Percentiles rank a stretch among this genome's conserved stretches.
Conservation (phyloP, 805 yeast species). For the Wickerhamomyces subpelliculosus region DNA sequence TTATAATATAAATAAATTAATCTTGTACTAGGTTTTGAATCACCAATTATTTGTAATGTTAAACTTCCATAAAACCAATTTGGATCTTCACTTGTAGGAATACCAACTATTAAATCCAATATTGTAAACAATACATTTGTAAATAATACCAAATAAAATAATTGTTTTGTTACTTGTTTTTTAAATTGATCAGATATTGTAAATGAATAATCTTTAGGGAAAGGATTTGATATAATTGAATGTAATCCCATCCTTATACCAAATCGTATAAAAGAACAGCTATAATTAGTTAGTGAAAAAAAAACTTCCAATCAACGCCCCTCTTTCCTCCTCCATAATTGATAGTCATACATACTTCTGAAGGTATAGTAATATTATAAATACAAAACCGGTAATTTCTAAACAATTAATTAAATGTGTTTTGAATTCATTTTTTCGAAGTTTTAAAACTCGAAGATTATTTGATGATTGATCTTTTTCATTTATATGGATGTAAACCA, state of each 20-base stretch:
- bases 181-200: slow-evolving; percentile 14
- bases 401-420: slow-evolving; percentile 8
- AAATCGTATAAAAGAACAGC: slow-evolving; percentile 21
- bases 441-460: slow-evolving; percentile 12
- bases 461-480: slow-evolving; percentile 7
- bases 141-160: slow-evolving; percentile 20
- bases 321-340: neutral
- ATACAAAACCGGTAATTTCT: slow-evolving; percentile 14
- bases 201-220: slow-evolving; percentile 26
- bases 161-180: slow-evolving; percentile 23
- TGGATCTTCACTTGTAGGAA: slow-evolving; percentile 17
- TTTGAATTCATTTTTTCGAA: slow-evolving; percentile 14
- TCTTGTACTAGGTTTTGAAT: slow-evolving; percentile 25
- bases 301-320: too few species aligned
- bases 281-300: slow-evolving; percentile 5
- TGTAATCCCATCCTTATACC: slow-evolving; percentile 30
- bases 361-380: slow-evolving; percentile 16
- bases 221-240: slow-evolving; percentile 33
- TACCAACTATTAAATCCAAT: slow-evolving; percentile 29
- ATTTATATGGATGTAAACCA: slow-evolving; percentile 7
- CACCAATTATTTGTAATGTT: slow-evolving; percentile 42
- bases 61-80: slow-evolving; percentile 31
- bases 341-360: slow-evolving; percentile 13
- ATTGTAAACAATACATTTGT: slow-evolving; percentile 23
- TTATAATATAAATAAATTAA: slow-evolving; percentile 24